phyloP scores from a whole-genome alignment of 208 protist genomes.

The Trypanosoma theileri region DNA sequence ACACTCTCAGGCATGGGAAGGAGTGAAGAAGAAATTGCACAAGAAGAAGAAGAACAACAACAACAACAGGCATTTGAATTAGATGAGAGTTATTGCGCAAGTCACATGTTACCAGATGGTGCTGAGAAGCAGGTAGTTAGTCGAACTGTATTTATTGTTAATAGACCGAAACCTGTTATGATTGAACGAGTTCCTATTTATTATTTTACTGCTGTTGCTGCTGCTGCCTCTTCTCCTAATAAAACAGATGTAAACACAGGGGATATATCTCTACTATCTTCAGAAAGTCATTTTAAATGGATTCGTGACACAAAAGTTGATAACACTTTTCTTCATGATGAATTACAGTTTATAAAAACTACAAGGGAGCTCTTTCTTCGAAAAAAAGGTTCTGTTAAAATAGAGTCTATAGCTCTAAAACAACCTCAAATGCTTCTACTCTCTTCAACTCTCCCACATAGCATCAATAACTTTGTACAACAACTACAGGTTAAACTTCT shows the following conservation, averaged over 20 bases:
- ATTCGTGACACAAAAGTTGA: constrained; percentile 1
- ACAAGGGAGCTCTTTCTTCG: neutral
- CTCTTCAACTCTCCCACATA: neutral
- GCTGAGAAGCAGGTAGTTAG: constrained; percentile 62
- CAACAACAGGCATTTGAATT: neutral
- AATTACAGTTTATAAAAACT: constrained; percentile 2
- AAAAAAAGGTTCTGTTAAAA: neutral
- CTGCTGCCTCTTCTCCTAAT: too few relatives aligned
- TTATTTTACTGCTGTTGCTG: constrained; percentile 27
- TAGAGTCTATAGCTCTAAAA: neutral
- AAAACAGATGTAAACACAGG: neutral
- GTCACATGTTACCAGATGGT: constrained; percentile 80
- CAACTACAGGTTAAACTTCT: neutral
- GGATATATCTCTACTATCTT: neutral
- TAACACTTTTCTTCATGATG: constrained; percentile 5
- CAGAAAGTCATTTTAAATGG: constrained; percentile 7
- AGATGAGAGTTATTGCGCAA: constrained; percentile 65
- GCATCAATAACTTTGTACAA: constrained; percentile 15
- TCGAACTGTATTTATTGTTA: constrained; percentile 67
- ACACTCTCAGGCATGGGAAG: neutral
- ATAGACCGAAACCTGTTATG: constrained; percentile 36
- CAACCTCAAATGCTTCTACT: constrained; percentile 2
- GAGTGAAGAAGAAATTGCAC: neutral
- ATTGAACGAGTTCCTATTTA: constrained; percentile 58
- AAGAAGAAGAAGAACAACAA: neutral